These are phyloP conservation scores for Acanthamoeba royreba DNA, from an alignment of 208 protist species.

Conservation along the genomic window DNA sequence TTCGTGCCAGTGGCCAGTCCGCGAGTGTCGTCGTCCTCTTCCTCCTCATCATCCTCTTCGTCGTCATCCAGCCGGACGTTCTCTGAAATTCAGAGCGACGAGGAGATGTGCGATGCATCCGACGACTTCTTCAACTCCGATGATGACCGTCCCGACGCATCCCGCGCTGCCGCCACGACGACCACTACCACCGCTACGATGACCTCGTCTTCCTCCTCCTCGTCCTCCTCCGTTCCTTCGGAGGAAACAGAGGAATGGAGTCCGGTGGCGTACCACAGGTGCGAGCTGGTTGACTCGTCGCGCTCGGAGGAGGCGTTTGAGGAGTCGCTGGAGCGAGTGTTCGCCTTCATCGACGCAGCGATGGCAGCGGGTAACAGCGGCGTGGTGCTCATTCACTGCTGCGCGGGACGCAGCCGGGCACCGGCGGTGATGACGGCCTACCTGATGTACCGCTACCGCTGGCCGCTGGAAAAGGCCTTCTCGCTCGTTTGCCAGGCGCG, in stretches of 20 bases:
- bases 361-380: background rate
- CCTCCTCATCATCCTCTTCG: background rate
- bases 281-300: background rate
- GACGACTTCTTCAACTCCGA: background rate
- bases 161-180: too few species aligned
- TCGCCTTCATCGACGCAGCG: background rate
- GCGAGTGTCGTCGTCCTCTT: too few species aligned
- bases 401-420: background rate
- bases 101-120: background rate
- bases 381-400: slow-evolving; percentile 20
- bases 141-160: too few species aligned
- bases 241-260: too few species aligned
- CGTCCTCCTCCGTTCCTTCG: too few species aligned
- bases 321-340: background rate
- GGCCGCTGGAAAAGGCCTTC: background rate
- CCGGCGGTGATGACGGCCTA: slow-evolving; percentile 5
- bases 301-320: background rate
- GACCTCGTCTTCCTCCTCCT: too few species aligned
- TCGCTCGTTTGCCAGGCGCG: background rate
- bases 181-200: too few species aligned
- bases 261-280: background rate
- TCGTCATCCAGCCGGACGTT: background rate
- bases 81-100: background rate
- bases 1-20: too few species aligned
- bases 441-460: slow-evolving; percentile 27